phyloP scores from a whole-genome alignment of 176 grass and related monocot genomes.

The Tuctoria greenei region DNA sequence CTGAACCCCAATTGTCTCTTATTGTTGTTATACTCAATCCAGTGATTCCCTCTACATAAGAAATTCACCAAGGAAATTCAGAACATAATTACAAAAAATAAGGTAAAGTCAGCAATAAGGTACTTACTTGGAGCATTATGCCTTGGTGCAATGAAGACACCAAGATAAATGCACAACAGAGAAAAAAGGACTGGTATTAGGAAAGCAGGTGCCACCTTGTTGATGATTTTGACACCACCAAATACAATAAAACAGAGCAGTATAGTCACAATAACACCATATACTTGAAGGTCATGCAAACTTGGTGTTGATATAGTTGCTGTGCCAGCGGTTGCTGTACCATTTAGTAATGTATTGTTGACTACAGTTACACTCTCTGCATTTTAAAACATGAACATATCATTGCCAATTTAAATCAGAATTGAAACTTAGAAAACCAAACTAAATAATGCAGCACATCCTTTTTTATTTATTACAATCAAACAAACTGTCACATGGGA shows the following conservation, averaged over 20 bases:
- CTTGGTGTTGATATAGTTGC: conserved; percentile 79
- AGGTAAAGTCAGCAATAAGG: not conserved
- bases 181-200: conserved; percentile 94
- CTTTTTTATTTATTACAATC: conserved; percentile 15
- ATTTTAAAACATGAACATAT: conserved; percentile 27
- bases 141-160: conserved; percentile 89
- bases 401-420: conserved; percentile 25
- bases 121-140: conserved; percentile 75
- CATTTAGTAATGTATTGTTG: conserved; percentile 74
- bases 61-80: conserved; percentile 24
- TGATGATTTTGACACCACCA: conserved; percentile 99
- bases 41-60: conserved; percentile 72
- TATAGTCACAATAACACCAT: conserved; percentile 90
- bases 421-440: not conserved
- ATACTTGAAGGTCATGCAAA: conserved; percentile 94
- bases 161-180: conserved; percentile 87
- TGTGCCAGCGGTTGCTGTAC: conserved; percentile 60
- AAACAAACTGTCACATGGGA: not conserved
- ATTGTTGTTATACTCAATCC: conserved; percentile 81
- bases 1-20: conserved; percentile 82
- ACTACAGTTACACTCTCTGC: conserved; percentile 87
- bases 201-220: conserved; percentile 92
- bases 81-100: conserved; percentile 27
- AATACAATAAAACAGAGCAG: conserved; percentile 98
- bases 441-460: not conserved